Percentiles rank a stretch among this genome's conserved stretches.
These are phyloP conservation scores for Mucuna pruriens DNA, from an alignment of 306 rosid genomes.

Conservation along the genomic window DNA sequence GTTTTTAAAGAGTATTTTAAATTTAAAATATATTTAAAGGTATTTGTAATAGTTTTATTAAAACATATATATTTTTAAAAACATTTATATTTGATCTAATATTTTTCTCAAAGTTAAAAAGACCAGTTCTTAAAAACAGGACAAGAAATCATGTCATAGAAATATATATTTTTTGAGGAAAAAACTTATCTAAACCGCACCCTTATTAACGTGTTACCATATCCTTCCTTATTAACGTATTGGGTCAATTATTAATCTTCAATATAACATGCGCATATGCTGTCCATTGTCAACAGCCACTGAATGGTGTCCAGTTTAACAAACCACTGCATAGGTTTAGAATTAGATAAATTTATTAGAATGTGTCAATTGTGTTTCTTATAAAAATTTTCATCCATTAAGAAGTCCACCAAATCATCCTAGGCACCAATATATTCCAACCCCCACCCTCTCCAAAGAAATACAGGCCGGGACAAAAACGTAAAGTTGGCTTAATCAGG, in stretches of 20 bases:
- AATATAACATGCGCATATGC: not conserved
- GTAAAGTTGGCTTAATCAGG: not conserved
- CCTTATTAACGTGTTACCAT: not conserved
- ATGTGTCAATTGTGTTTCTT: not conserved
- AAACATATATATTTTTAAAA: not conserved
- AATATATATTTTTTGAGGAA: not conserved
- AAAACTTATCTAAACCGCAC: not conserved
- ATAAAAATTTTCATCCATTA: not conserved
- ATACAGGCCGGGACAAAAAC: not conserved
- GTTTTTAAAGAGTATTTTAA: no score
- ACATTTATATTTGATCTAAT: not conserved
- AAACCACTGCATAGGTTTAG: not conserved
- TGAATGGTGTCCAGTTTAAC: not conserved
- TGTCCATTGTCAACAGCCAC: not conserved
- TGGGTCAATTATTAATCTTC: conserved; percentile 1
- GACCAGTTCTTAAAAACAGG: not conserved
- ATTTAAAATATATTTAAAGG: not conserved
- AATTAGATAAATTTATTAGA: not conserved
- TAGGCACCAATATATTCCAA: not conserved
- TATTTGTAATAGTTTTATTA: not conserved
- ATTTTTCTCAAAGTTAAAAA: not conserved
- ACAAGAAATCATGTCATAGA: not conserved
- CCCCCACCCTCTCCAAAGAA: not conserved
- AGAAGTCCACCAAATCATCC: not conserved
- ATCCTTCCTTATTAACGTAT: not conserved